Percentiles rank a stretch among this genome's conserved stretches.
Evolutionary conservation across 2,329 filamentous ascomycete species (phyloP).

Genomic region (Ceratocystis alfenasii): DNA sequence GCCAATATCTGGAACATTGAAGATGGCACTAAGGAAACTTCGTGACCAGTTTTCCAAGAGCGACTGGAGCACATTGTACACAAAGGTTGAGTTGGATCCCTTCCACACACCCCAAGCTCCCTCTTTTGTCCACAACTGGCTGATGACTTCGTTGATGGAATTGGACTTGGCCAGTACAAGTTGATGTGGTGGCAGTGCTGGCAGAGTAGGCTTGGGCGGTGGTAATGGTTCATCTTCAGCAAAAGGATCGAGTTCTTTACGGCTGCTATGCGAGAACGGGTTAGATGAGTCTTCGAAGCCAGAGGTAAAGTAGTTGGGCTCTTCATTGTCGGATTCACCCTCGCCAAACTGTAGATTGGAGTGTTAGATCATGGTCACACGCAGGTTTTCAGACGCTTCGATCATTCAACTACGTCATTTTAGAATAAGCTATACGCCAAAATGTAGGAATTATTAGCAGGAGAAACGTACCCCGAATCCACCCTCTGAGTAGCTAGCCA

Average conservation of each 20-base stretch:
- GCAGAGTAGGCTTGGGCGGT: conserved; percentile 25
- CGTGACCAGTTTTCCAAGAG: conserved; percentile 86
- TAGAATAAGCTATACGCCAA: not conserved
- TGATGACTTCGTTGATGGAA: conserved; percentile 75
- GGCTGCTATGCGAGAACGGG: conserved; percentile 16
- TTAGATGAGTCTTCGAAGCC: conserved; percentile 43
- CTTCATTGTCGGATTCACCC: conserved; percentile 57
- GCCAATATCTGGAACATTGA: conserved; percentile 78
- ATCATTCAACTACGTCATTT: no score
- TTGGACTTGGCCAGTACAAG: conserved; percentile 62
- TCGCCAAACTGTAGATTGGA: conserved; percentile 18
- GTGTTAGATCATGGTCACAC: not conserved
- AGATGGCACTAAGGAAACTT: conserved; percentile 76
- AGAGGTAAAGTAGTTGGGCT: conserved; percentile 75
- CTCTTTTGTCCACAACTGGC: conserved; percentile 79
- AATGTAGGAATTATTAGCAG: not conserved
- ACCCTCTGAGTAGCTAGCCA: conserved; percentile 11
- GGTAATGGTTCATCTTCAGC: conserved; percentile 18
- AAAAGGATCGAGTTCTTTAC: conserved; percentile 21
- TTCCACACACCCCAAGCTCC: conserved; percentile 92
- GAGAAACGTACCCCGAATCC: conserved; percentile 21
- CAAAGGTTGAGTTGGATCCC: conserved; percentile 78
- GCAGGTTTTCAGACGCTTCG: no score
- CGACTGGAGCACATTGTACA: conserved; percentile 77
- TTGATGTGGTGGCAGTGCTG: conserved; percentile 40